Evolutionary conservation across 805 yeast genomes (phyloP), one percentile per base, ranked within the genome.

Genomic region (Kuraishia cidri): DNA sequence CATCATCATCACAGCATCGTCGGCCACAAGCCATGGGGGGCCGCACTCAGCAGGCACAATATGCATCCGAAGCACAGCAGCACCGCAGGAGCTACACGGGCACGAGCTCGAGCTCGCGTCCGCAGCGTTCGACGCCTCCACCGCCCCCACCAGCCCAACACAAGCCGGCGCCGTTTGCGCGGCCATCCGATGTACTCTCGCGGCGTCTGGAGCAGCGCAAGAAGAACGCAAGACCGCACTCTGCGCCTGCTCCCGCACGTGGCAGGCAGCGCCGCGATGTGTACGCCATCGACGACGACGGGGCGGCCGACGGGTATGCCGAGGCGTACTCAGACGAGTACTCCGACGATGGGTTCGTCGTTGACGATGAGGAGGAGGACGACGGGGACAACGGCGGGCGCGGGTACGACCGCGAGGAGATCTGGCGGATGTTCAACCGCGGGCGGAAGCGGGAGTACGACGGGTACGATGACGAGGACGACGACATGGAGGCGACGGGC

Each of bases 401-500:
- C 26, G 86, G 76, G 3, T 83, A 82, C 42, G 83, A 84, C 44
- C 60, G 90, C 28, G 87, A 82, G 41, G 95, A 87, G 53, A 88
- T 90, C 30, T 86, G 96, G 96, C 72, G 77, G 13, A 69, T 90
- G 55, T 82, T 88, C 54, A 79, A 75, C 47, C 66, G 72, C 37
- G 85, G 87, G 3, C 66, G 66, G 37, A 63, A 67, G 34, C 61
- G 85, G 29, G 44, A 60, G 1, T 55, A 64, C 27, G 66, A 62
- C 39, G 50, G 60, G 18, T 55, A 57, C 24, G 64, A 66, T 33
- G 75, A 70, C 35, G 71, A 66, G 34, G 67, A 70, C 6, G 71
- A 69, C 21, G 86, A 84, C 46, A 90, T 92, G 97, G 97, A 90
- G 50, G 96, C 96, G 3, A 80, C 92, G 1, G 97, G 96, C 18